Evolutionary conservation across 2,329 filamentous ascomycete species (phyloP).

Genomic region (Calonectria pseudoreteaudii): DNA sequence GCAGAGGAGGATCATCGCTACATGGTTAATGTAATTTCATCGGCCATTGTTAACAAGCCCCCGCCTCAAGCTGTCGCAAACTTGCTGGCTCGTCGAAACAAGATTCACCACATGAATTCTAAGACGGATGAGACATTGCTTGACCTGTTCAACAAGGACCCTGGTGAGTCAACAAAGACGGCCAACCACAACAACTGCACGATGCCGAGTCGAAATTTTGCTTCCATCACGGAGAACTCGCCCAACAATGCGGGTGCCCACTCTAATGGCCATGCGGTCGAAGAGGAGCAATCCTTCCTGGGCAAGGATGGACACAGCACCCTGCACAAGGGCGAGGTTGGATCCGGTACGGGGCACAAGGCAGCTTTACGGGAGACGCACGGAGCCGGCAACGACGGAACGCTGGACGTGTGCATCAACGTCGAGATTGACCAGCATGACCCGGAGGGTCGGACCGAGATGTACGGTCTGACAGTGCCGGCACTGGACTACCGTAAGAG

Average conservation of each 20-base stretch:
- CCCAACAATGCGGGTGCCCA: conserved; percentile 58
- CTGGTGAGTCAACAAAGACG: conserved; percentile 81
- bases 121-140: conserved; percentile 94
- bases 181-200: conserved; percentile 83
- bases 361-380: conserved; percentile 71
- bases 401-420: conserved; percentile 85
- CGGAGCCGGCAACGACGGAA: conserved; percentile 67
- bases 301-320: conserved; percentile 76
- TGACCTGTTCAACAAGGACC: conserved; percentile 90
- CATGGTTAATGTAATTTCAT: conserved; percentile 94
- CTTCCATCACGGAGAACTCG: conserved; percentile 89
- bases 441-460: conserved; percentile 80
- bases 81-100: conserved; percentile 90
- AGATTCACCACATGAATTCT: conserved; percentile 74
- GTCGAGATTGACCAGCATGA: conserved; percentile 90
- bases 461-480: conserved; percentile 90
- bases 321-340: conserved; percentile 81
- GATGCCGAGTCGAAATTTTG: conserved; percentile 94
- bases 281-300: conserved; percentile 44
- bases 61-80: conserved; percentile 90
- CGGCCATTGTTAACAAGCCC: conserved; percentile 95
- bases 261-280: conserved; percentile 40
- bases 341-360: conserved; percentile 81
- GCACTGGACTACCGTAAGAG: conserved; percentile 61
- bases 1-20: conserved; percentile 90